Conservation (phyloP, 192 early-diverging fungal species). For the Rhizoclosmatium globosum region DNA sequence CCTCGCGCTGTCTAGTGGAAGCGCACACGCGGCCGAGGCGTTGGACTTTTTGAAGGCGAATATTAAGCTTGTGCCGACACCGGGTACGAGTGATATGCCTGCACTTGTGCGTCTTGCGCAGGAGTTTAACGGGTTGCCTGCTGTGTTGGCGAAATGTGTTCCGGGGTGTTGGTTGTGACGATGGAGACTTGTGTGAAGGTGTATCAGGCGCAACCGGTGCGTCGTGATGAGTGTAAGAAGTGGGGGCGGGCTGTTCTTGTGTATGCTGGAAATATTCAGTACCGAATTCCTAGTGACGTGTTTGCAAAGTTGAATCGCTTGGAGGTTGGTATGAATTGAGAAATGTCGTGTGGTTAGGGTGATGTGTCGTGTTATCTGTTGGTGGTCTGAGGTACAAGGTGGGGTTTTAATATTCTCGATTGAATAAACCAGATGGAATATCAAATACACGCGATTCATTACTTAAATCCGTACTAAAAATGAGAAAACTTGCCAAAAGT, state of each 20-base stretch:
- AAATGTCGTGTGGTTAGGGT: not conserved
- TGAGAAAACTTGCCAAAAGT: too few relatives aligned
- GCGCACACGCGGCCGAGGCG: not conserved
- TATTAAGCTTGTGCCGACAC: conserved; percentile 60
- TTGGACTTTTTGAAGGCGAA: not conserved
- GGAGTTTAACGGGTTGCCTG: conserved; percentile 71
- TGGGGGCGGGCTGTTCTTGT: conserved; percentile 76
- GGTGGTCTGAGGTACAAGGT: too few relatives aligned
- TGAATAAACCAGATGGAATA: too few relatives aligned
- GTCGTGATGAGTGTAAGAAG: conserved; percentile 55
- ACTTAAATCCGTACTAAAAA: too few relatives aligned
- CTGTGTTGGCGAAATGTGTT: conserved; percentile 75
- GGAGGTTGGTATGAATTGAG: conserved; percentile 64
- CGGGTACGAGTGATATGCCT: conserved; percentile 64
- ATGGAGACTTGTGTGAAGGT: conserved; percentile 74
- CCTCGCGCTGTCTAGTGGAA: not conserved
- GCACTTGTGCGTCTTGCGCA: conserved; percentile 66
- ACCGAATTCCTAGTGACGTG: conserved; percentile 83
- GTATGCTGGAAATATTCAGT: conserved; percentile 87
- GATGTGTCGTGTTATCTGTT: too few relatives aligned
- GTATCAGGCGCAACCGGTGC: conserved; percentile 63
- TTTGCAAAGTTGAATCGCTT: conserved; percentile 80
- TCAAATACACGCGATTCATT: too few relatives aligned
- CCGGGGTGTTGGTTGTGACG: conserved; percentile 77
- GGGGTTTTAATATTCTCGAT: too few relatives aligned